A percentile compares a stretch with the other conserved stretches of the same genome.
Evolutionary conservation across 768 basidiomycete species (phyloP).

Genomic region (Fomitopsis serialis): DNA sequence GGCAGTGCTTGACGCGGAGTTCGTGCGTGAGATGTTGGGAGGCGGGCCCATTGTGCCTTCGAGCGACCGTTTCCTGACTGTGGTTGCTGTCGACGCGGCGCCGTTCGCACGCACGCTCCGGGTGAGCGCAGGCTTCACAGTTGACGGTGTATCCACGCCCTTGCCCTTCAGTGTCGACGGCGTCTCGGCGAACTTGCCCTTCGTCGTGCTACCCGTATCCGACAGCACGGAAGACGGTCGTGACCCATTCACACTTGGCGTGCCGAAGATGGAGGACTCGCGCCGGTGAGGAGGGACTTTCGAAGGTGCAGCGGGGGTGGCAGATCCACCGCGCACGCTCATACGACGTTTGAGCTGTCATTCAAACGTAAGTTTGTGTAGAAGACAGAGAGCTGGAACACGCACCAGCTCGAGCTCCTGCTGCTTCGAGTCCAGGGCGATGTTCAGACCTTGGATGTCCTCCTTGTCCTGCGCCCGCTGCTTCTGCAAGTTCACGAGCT

Average conservation of each 20-base stretch:
- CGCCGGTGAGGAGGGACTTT: conserved; percentile 35
- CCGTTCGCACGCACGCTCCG: conserved; percentile 46
- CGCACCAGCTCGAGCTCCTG: conserved; percentile 87
- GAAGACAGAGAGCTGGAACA: conserved; percentile 9
- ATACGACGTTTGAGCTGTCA: conserved; percentile 47
- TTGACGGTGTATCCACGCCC: conserved; percentile 9
- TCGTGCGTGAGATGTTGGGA: conserved; percentile 15
- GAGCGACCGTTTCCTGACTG: conserved; percentile 12
- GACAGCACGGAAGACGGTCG: conserved; percentile 56
- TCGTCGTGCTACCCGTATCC: conserved; percentile 36
- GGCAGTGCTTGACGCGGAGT: conserved; percentile 5
- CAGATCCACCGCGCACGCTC: conserved; percentile 49
- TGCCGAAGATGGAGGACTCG: conserved; percentile 53
- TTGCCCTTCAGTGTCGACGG: conserved; percentile 23
- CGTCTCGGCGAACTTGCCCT: conserved; percentile 32
- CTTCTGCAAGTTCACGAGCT: conserved; percentile 67
- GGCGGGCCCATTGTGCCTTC: conserved; percentile 51
- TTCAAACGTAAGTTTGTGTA: not conserved
- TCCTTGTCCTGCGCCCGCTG: conserved; percentile 64
- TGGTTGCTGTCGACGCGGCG: conserved; percentile 9
- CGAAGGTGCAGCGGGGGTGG: conserved; percentile 42
- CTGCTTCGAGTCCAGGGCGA: conserved; percentile 90
- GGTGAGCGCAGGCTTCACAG: conserved; percentile 33
- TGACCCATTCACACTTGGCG: conserved; percentile 35
- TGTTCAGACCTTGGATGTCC: conserved; percentile 79